A percentile compares a stretch with the other conserved stretches of the same genome.
Conservation (phyloP, 352 stramenopile genomes). For the Globisporangium takayamanum region DNA sequence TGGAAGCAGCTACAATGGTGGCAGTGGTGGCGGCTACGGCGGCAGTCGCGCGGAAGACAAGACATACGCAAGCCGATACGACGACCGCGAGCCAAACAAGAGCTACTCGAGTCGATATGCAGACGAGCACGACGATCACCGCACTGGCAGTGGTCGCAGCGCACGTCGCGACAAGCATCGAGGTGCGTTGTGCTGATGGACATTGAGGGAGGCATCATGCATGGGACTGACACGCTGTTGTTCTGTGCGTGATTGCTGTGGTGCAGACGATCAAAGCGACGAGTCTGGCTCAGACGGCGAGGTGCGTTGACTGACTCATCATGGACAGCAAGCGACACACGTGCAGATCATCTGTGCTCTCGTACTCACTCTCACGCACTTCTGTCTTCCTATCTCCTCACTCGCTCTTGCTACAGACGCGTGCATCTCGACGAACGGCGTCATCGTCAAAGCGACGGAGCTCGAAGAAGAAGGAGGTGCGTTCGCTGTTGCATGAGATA, state of each 20-base stretch:
- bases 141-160: conserved; percentile 25
- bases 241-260: conserved; percentile 1
- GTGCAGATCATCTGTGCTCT: too few relatives aligned
- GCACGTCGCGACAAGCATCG: conserved; percentile 33
- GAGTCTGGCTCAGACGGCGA: conserved; percentile 75
- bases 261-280: conserved; percentile 45
- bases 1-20: conserved; percentile 27
- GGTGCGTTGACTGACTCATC: conserved; percentile 13
- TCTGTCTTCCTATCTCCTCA: not conserved
- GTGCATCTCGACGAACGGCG: conserved; percentile 47
- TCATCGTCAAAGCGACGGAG: conserved; percentile 52
- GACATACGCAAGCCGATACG: conserved; percentile 33
- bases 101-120: conserved; percentile 67
- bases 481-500: not conserved
- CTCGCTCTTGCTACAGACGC: conserved; percentile 6
- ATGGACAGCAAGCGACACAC: not conserved
- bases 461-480: conserved; percentile 74
- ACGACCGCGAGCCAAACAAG: conserved; percentile 47
- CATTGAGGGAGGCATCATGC: not conserved
- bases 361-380: not conserved
- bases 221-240: not conserved
- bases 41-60: conserved; percentile 19
- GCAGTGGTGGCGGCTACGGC: conserved; percentile 16
- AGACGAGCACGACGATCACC: conserved; percentile 52
- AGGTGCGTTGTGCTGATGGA: conserved; percentile 10